phyloP scores from a whole-genome alignment of 345 rosid genomes.

The Acer campestre region DNA sequence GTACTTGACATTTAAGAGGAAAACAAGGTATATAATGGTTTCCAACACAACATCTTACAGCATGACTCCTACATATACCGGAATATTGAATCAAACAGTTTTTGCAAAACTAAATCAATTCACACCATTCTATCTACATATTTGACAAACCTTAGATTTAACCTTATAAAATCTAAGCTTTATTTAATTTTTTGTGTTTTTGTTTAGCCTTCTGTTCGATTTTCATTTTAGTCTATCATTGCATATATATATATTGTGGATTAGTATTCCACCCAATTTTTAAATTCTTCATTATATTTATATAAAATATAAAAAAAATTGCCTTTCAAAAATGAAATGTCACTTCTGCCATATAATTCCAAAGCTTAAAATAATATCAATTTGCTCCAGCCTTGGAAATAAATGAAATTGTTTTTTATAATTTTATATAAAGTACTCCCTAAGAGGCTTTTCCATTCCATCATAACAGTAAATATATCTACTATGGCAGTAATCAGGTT shows the following conservation, averaged over 20 bases:
- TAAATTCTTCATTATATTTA: neutral
- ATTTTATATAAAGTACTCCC: neutral
- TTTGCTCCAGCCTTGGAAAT: neutral
- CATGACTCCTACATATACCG: neutral
- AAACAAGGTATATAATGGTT: neutral
- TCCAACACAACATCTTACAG: neutral
- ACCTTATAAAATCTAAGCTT: neutral
- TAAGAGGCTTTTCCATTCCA: neutral
- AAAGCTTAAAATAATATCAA: conserved; percentile 1
- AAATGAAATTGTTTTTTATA: neutral
- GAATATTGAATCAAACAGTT: neutral
- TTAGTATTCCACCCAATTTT: neutral
- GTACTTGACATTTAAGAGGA: neutral
- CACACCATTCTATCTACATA: neutral
- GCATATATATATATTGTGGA: neutral
- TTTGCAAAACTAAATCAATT: neutral
- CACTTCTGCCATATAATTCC: neutral
- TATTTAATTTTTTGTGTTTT: too few species aligned
- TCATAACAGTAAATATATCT: neutral
- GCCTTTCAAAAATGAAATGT: neutral
- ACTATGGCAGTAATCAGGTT: neutral
- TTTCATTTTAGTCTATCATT: neutral
- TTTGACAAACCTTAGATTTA: neutral
- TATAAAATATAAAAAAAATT: too few species aligned
- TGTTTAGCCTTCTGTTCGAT: neutral